Percentiles rank a stretch among this genome's conserved stretches.
These are phyloP conservation scores for Gossypium davidsonii DNA, from an alignment of 441 rosid species.

Conservation along the genomic window DNA sequence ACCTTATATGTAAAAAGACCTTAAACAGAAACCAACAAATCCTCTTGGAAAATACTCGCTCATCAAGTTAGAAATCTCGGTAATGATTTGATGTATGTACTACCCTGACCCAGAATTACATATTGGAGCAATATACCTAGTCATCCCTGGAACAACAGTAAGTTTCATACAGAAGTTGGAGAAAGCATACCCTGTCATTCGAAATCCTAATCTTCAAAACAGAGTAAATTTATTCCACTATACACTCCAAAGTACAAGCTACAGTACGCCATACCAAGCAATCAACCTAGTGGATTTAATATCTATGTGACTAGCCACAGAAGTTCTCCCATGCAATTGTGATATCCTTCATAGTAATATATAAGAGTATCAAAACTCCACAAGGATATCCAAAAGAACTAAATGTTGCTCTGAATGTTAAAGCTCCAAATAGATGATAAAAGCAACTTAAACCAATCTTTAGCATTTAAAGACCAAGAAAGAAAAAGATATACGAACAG, in stretches of 20 bases:
- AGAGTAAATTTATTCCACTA: background rate
- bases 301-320: background rate
- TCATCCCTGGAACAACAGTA: background rate
- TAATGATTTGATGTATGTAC: background rate
- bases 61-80: background rate
- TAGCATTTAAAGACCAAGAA: slow-evolving; percentile 5
- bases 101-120: background rate
- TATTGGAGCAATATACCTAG: background rate
- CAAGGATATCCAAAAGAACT: background rate
- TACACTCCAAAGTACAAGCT: background rate
- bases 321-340: slow-evolving; percentile 1
- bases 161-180: background rate
- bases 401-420: background rate
- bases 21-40: background rate
- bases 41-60: background rate
- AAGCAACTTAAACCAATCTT: background rate
- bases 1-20: background rate
- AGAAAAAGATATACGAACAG: slow-evolving; percentile 34
- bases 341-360: background rate
- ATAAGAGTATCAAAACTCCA: background rate
- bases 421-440: background rate
- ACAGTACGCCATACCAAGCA: background rate
- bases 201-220: slow-evolving; percentile 1
- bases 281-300: background rate
- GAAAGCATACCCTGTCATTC: background rate